Evolutionary conservation across 2,329 filamentous ascomycete species (phyloP).

Genomic region (Drechslerella stenobrocha): DNA sequence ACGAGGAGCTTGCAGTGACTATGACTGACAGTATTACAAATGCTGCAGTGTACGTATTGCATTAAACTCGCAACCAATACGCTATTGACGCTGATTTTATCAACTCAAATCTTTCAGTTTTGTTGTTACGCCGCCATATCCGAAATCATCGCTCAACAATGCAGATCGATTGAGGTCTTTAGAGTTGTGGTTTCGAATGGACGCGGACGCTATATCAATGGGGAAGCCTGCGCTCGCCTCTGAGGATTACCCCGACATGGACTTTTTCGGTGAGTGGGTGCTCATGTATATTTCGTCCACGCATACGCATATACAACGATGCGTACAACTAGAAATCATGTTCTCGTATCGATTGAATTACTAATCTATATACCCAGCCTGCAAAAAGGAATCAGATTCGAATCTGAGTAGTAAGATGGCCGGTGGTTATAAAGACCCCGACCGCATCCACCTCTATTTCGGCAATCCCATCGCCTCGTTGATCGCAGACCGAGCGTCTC

Average conservation of each 20-base stretch:
- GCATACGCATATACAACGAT: background rate
- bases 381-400: conserved; percentile 22
- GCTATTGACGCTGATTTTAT: background rate
- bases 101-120: conserved; percentile 3
- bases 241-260: conserved; percentile 27
- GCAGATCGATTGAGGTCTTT: conserved; percentile 14
- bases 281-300: background rate
- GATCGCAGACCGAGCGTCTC: conserved; percentile 14
- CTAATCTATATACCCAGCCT: background rate
- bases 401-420: no score
- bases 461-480: conserved; percentile 26
- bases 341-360: background rate
- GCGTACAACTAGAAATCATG: background rate
- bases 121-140: conserved; percentile 22
- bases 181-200: conserved; percentile 32
- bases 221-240: conserved; percentile 5
- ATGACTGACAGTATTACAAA: conserved; percentile 18
- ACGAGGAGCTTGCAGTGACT: conserved; percentile 5
- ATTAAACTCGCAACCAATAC: background rate
- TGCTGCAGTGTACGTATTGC: conserved; percentile 13
- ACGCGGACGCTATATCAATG: conserved; percentile 3
- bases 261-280: conserved; percentile 25
- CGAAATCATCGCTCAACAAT: background rate
- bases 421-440: background rate
- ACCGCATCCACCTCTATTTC: conserved; percentile 19